Percentiles rank a stretch among this genome's conserved stretches.
Conservation (phyloP, 2,329 filamentous ascomycete genomes). For the Ambrosiella cleistominuta region DNA sequence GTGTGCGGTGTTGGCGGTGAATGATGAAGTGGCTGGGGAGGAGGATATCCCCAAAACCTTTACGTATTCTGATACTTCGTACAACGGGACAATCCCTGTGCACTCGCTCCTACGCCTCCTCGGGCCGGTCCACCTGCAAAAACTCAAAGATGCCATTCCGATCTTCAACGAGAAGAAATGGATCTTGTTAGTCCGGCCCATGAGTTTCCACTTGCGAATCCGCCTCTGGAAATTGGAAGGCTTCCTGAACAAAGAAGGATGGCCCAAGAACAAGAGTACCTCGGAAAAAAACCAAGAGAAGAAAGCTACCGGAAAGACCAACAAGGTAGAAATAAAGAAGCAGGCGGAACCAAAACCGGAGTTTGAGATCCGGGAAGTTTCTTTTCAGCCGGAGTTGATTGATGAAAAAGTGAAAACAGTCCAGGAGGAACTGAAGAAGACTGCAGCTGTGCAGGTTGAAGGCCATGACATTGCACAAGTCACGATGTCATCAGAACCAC, state of each 20-base stretch:
- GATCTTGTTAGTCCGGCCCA: constrained; percentile 25
- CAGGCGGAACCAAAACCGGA: background rate
- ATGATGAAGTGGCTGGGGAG: background rate
- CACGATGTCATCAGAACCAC: too few species aligned
- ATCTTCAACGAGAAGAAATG: constrained; percentile 23
- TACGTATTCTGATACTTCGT: constrained; percentile 9
- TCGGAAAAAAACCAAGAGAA: background rate
- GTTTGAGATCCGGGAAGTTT: background rate
- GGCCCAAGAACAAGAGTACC: background rate
- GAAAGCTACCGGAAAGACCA: background rate
- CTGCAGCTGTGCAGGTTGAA: too few species aligned
- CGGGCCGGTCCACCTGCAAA: constrained; percentile 27
- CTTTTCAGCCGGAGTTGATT: background rate
- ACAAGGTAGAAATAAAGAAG: background rate
- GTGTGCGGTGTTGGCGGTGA: background rate
- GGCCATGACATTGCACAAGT: too few species aligned
- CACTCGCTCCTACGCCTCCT: constrained; percentile 36
- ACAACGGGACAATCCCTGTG: constrained; percentile 27
- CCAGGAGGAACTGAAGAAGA: too few species aligned
- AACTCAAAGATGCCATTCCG: constrained; percentile 21
- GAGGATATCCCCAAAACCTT: background rate
- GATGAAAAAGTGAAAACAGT: background rate
- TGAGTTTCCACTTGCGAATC: constrained; percentile 28
- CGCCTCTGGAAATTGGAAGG: constrained; percentile 42
- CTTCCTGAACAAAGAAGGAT: constrained; percentile 22